Evolutionary conservation across 1,284 basidiomycete genomes (phyloP), one percentile per base, ranked within the genome.

Genomic region (Apiotrichum akiyoshidainum): DNA sequence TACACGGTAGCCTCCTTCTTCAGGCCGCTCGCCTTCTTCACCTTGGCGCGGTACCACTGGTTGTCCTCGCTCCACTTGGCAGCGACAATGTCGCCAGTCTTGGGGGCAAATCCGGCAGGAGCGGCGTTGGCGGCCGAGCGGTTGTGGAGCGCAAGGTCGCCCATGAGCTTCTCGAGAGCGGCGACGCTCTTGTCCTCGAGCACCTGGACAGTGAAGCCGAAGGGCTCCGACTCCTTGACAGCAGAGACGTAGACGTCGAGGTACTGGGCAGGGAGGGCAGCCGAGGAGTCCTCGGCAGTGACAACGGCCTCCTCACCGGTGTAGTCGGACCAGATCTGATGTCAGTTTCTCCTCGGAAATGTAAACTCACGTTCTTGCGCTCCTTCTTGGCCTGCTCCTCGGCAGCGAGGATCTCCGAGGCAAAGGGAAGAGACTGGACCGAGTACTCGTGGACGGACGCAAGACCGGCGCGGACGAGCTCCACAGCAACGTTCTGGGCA

Each of bases 231-330:
- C 8, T 86, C 83, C 54, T 90, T 86, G 46, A 96, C 85, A 71
- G 97, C 91, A 55, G 91, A 93, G 67, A 98, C 84, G 74, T 94
- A 89, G 63, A 96, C 83, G 74, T 98, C 95, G 50, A 93, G 82
- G 72, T 95, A 97, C 70, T 96, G 86, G 42, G 87, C 73, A 72
- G 88, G 86, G 51, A 92, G 79, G 33, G 90, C 83, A 14, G 77
- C 72, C 47, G 82, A 79, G 22, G 78, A 76, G 19, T 71, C 72
- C 17, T 65, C 65, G 42, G 81, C 79, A 16, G 55, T 63, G 26
- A 57, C 54, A 73, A 83, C 85, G n/a, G 14, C 57, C 41, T 56
- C 86, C 59, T 87, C 85, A 58, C 86, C 88, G 60, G 89, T 86
- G 70, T 88, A 91, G 61, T 88, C 84, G 53, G 83, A 81, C 91